phyloP scores from a whole-genome alignment of 371 early-diverging fungal genomes.

The Lichtheimia ornata region DNA sequence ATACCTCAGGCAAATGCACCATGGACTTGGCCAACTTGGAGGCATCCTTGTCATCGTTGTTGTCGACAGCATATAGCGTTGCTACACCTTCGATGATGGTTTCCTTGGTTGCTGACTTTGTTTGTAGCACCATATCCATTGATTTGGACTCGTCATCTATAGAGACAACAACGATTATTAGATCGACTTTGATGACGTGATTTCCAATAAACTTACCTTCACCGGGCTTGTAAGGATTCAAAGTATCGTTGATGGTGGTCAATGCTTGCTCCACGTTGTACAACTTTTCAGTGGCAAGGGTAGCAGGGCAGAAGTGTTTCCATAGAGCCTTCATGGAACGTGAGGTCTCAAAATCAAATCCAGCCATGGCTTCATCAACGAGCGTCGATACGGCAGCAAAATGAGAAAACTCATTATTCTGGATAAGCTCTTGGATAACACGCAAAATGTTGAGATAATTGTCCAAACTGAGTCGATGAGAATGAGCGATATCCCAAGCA shows the following conservation, averaged over 20 bases:
- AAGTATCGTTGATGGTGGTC: constrained; percentile 6
- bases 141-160: constrained; percentile 27
- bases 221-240: not conserved
- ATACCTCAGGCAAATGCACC: constrained; percentile 56
- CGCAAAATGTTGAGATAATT: constrained; percentile 56
- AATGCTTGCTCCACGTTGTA: constrained; percentile 51
- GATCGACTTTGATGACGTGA: not conserved
- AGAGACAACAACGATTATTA: not conserved
- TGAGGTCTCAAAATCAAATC: constrained; percentile 50
- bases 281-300: constrained; percentile 51
- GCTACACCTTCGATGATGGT: constrained; percentile 74
- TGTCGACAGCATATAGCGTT: constrained; percentile 73
- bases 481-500: constrained; percentile 58
- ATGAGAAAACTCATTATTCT: not conserved
- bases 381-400: constrained; percentile 4
- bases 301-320: constrained; percentile 63
- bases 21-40: constrained; percentile 54
- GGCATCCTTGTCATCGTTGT: constrained; percentile 51
- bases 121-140: constrained; percentile 29
- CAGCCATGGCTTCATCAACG: constrained; percentile 39
- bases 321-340: constrained; percentile 66
- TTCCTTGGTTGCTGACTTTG: constrained; percentile 55
- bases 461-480: constrained; percentile 53
- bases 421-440: constrained; percentile 28
- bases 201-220: constrained; percentile 4